Base-by-base conservation (phyloP, 2,329 filamentous ascomycete genomes). In the Claviceps humidiphila region DNA sequence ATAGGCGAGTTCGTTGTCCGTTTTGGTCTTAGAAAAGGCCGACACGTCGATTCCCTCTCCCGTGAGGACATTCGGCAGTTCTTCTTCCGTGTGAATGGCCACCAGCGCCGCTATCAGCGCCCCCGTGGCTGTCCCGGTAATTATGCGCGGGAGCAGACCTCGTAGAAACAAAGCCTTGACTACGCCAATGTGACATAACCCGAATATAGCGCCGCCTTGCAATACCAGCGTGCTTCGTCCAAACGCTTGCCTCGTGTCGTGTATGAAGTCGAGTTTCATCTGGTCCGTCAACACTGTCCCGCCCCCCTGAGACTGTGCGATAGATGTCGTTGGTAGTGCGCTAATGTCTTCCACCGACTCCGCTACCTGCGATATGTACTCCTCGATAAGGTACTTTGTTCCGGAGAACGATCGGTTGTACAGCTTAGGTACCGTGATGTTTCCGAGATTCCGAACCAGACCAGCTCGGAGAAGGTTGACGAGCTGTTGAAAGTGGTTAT, bases 201-300 rank as follows among this genome's bases (percentile, higher is more conserved):
- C 90, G 61, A 96, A 95, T 53, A 95, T 91, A 43, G 89, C 87
- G 14, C 91, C 90, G 47, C 90, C 90, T 65, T 96, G 89, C 1
- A 96, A 69, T 4, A 96, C 85, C 24, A 96, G 74, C 1, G 87
- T 89, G 52, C 84, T 93, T 57, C 89, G 77, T 9, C 90, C 91
- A 68, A 95, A 94, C 0, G 89, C 87, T 64, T 93, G 88, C 11
- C 90, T 77, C 9, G 89, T 89, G 66, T 95, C 88, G 60, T 93
- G 87, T 50, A 95, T 74, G 53, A 94, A 80, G 67, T 95, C 87
- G 52, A 95, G 73, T 70, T 95, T 95, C 53, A 81, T 81, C 68
- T 90, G 85, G 40, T 81, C 83, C 16, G 81, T 84, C 58, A 89
- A 54, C 64, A 66, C 60, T 60, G 60, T 63, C 2, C 61, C 66